Percentiles rank a stretch among this genome's conserved stretches.
Conservation (phyloP, 352 stramenopile species). For the Pythium monospermum region DNA sequence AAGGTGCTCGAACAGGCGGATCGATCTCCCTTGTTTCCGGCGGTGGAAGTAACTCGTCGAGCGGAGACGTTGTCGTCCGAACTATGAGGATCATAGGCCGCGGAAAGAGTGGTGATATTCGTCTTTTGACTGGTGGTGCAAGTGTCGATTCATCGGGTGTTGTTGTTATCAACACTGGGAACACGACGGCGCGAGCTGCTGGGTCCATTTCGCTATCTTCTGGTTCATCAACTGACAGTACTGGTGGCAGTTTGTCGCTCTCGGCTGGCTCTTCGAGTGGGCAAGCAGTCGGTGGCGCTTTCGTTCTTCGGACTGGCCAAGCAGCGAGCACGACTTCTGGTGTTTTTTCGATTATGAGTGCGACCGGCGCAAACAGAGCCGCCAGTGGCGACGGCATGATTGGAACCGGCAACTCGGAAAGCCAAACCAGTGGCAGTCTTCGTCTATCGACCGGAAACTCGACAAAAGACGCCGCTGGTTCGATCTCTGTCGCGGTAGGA, state of each 20-base stretch:
- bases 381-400: constrained; percentile 50
- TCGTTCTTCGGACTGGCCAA: too few relatives aligned
- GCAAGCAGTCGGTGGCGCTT: not conserved
- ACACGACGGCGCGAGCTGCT: constrained; percentile 22
- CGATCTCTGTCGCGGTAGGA: constrained; percentile 22
- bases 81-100: constrained; percentile 15
- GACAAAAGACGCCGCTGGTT: constrained; percentile 30
- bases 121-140: constrained; percentile 27
- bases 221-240: constrained; percentile 30
- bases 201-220: constrained; percentile 41
- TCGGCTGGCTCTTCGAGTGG: not conserved
- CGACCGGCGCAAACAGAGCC: not conserved
- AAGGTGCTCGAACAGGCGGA: constrained; percentile 39
- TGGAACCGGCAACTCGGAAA: constrained; percentile 37
- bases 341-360: not conserved
- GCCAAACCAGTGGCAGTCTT: constrained; percentile 9
- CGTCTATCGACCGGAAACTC: constrained; percentile 15
- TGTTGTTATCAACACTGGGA: constrained; percentile 39
- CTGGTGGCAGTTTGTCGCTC: constrained; percentile 17
- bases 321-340: not conserved
- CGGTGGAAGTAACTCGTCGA: constrained; percentile 31
- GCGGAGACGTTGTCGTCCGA: constrained; percentile 43
- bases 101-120: constrained; percentile 26
- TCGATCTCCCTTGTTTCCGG: constrained; percentile 46
- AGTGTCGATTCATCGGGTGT: constrained; percentile 25